Percentiles rank a stretch among this genome's conserved stretches.
Conservation (phyloP, 176 grass and related monocot genomes). For the Carex littledalei region DNA sequence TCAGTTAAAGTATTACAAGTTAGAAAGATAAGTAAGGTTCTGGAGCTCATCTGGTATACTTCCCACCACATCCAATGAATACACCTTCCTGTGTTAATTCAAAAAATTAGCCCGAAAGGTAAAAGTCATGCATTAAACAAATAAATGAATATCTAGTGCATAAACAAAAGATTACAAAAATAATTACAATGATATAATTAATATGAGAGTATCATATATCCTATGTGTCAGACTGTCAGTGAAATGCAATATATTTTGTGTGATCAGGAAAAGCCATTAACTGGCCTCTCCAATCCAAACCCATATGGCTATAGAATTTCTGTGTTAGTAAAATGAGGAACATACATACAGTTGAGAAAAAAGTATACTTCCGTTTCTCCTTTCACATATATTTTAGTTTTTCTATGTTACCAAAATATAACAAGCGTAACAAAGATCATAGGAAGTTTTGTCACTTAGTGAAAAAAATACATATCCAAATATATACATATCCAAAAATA, state of each 20-base stretch:
- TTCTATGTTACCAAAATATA: background rate
- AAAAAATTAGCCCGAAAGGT: background rate
- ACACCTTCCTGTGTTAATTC: slow-evolving; percentile 43
- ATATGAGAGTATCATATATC: background rate
- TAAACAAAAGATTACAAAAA: background rate
- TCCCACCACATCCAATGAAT: slow-evolving; percentile 22
- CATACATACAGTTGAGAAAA: background rate
- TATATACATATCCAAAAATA: background rate
- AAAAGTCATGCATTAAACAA: background rate
- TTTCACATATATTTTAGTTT: background rate
- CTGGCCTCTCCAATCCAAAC: background rate
- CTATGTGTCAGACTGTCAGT: background rate
- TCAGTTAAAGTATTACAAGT: slow-evolving; percentile 39
- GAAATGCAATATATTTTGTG: background rate
- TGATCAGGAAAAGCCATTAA: background rate
- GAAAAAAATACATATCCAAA: background rate
- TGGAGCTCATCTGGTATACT: slow-evolving; percentile 46
- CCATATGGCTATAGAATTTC: background rate
- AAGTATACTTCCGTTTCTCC: background rate
- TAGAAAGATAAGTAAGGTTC: slow-evolving; percentile 51
- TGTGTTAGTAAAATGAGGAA: background rate
- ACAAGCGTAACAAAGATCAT: background rate
- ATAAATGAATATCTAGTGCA: background rate
- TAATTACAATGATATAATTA: background rate
- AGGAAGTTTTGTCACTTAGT: background rate